A percentile compares a stretch with the other conserved stretches of the same genome.
phyloP scores from a whole-genome alignment of 1,284 basidiomycete species.

The Schizophyllum amplum region DNA sequence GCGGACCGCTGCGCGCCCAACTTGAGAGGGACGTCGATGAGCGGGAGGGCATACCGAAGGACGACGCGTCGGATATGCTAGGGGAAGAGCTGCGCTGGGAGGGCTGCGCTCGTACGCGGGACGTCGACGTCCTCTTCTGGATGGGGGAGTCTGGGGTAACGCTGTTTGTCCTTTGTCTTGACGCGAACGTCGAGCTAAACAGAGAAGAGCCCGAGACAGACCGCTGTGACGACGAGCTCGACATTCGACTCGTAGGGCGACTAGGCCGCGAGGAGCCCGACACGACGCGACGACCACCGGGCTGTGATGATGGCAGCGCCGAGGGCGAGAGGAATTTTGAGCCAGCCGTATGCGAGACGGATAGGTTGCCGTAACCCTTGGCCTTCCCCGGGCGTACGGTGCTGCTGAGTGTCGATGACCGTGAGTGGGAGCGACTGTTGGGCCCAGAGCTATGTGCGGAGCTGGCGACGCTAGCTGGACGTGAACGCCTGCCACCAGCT shows the following conservation, averaged over 20 bases:
- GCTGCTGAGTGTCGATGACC: not conserved
- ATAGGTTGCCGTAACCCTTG: not conserved
- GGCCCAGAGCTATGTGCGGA: slow-evolving; percentile 29
- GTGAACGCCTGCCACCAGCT: slow-evolving; percentile 49
- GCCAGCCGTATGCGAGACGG: slow-evolving; percentile 21
- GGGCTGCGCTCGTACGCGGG: slow-evolving; percentile 35
- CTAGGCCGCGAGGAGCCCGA: slow-evolving; percentile 34
- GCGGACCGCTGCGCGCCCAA: slow-evolving; percentile 57
- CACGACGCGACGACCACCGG: slow-evolving; percentile 35
- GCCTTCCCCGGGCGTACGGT: slow-evolving; percentile 17
- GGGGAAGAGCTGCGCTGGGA: slow-evolving; percentile 44
- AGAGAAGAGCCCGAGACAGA: slow-evolving; percentile 49
- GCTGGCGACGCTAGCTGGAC: slow-evolving; percentile 51
- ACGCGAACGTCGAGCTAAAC: slow-evolving; percentile 63
- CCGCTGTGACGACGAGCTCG: slow-evolving; percentile 37
- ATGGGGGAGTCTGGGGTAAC: slow-evolving; percentile 32
- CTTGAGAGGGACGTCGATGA: slow-evolving; percentile 43
- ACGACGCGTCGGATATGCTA: slow-evolving; percentile 42
- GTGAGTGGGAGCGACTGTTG: slow-evolving; percentile 9
- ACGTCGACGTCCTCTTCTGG: slow-evolving; percentile 21
- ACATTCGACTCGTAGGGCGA: slow-evolving; percentile 41
- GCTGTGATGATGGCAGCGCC: slow-evolving; percentile 24
- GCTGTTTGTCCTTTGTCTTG: slow-evolving; percentile 71
- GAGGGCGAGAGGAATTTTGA: slow-evolving; percentile 51
- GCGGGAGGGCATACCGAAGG: slow-evolving; percentile 25